A percentile compares a stretch with the other conserved stretches of the same genome.
phyloP scores from a whole-genome alignment of 352 stramenopile species.

The Pythium folliculosum region DNA sequence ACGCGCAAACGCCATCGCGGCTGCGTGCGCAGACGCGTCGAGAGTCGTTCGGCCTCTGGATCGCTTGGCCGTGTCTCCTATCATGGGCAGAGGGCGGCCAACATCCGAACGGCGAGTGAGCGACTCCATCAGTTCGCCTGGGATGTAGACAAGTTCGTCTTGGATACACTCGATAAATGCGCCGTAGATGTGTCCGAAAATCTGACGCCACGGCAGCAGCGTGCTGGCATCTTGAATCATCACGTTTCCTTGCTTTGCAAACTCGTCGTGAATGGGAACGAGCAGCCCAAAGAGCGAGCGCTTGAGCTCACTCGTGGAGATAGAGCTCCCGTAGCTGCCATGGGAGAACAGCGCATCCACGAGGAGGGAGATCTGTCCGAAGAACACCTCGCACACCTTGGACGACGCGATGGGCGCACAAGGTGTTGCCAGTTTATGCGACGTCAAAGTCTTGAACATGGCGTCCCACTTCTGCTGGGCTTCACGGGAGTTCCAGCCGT shows the following conservation, averaged over 20 bases:
- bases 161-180: conserved; percentile 61
- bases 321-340: conserved; percentile 8
- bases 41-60: conserved; percentile 15
- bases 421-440: conserved; percentile 13
- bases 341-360: conserved; percentile 57
- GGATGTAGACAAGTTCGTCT: conserved; percentile 51
- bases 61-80: conserved; percentile 3
- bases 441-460: conserved; percentile 19
- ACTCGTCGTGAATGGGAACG: conserved; percentile 50
- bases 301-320: conserved; percentile 72
- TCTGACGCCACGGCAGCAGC: conserved; percentile 53
- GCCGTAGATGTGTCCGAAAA: conserved; percentile 61
- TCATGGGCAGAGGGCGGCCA: background rate
- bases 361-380: conserved; percentile 51
- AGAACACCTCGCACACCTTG: conserved; percentile 58
- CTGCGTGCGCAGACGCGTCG: conserved; percentile 18
- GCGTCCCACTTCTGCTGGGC: conserved; percentile 27
- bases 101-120: background rate
- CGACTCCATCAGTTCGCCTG: conserved; percentile 13
- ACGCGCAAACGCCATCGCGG: conserved; percentile 28
- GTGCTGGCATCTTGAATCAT: conserved; percentile 18
- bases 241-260: conserved; percentile 23
- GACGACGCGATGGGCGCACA: conserved; percentile 23
- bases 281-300: conserved; percentile 52
- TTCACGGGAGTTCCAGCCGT: conserved; percentile 44